These are phyloP conservation scores for Berberis vulgaris DNA, from an alignment of 164 flowering plant species.

Conservation along the genomic window DNA sequence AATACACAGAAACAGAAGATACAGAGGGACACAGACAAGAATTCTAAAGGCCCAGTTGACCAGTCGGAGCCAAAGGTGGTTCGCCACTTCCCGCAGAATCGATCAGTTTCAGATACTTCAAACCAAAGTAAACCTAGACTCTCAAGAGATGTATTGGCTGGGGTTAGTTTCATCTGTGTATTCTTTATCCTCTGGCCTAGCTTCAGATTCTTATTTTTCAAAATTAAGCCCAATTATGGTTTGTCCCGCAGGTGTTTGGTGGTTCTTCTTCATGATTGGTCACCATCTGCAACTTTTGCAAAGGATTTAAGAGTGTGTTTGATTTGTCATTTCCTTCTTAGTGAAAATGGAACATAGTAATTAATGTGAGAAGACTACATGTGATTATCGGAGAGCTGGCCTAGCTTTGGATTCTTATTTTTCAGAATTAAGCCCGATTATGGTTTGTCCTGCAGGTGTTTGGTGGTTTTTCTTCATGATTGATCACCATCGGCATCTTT, in stretches of 20 bases:
- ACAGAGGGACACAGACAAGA: conserved; percentile 25
- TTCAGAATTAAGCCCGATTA: too few relatives aligned
- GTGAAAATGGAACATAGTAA: too few relatives aligned
- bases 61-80: conserved; percentile 28
- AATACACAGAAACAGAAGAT: conserved; percentile 58
- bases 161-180: conserved; percentile 30
- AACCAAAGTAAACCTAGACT: conserved; percentile 31
- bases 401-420: too few relatives aligned
- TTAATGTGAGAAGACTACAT: too few relatives aligned
- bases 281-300: too few relatives aligned
- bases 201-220: not conserved
- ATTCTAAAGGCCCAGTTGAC: conserved; percentile 16
- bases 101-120: conserved; percentile 35
- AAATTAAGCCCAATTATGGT: not conserved
- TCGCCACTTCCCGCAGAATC: conserved; percentile 57
- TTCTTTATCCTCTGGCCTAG: not conserved
- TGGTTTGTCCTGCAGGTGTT: too few relatives aligned
- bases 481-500: too few relatives aligned
- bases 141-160: conserved; percentile 55
- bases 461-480: too few relatives aligned
- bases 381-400: too few relatives aligned
- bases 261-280: too few relatives aligned
- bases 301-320: too few relatives aligned
- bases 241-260: not conserved
- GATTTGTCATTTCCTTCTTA: too few relatives aligned